Conservation (phyloP, 805 yeast genomes). For the Sungouiozyma ichnusensis region DNA sequence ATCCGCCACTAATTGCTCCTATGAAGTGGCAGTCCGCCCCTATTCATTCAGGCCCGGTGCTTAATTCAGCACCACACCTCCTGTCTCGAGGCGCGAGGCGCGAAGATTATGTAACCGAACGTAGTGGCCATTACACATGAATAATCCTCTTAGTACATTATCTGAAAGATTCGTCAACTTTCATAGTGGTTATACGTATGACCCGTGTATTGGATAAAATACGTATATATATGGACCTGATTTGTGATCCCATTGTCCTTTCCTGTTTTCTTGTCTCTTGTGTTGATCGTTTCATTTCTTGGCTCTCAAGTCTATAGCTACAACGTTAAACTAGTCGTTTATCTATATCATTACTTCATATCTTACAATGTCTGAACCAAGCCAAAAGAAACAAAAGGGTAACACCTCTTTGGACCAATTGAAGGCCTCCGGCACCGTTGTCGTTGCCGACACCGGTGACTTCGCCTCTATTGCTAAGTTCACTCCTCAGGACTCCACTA, state of each 20-base stretch:
- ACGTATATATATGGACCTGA: not conserved
- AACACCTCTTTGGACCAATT: constrained; percentile 73
- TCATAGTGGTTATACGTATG: not conserved
- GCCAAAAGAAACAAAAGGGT: constrained; percentile 28
- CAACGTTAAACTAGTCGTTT: not conserved
- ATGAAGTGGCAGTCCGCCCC: no score
- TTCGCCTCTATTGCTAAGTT: constrained; percentile 93
- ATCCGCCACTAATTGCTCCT: no score
- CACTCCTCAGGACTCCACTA: constrained; percentile 98
- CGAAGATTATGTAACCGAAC: not conserved
- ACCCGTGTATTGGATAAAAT: not conserved
- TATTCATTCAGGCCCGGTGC: no score
- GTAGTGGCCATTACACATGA: not conserved
- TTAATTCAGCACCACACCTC: no score
- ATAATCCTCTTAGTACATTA: no score
- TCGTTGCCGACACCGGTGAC: constrained; percentile 98
- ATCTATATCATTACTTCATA: not conserved
- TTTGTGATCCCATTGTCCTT: not conserved
- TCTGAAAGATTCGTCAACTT: not conserved
- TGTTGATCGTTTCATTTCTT: no score
- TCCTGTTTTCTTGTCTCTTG: not conserved
- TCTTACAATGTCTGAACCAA: constrained; percentile 13
- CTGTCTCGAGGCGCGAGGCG: no score
- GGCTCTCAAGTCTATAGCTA: not conserved
- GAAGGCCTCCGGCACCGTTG: constrained; percentile 88